Percentiles rank a stretch among this genome's conserved stretches.
Conservation (phyloP, 176 grass and related monocot genomes). For the Carex pumila region DNA sequence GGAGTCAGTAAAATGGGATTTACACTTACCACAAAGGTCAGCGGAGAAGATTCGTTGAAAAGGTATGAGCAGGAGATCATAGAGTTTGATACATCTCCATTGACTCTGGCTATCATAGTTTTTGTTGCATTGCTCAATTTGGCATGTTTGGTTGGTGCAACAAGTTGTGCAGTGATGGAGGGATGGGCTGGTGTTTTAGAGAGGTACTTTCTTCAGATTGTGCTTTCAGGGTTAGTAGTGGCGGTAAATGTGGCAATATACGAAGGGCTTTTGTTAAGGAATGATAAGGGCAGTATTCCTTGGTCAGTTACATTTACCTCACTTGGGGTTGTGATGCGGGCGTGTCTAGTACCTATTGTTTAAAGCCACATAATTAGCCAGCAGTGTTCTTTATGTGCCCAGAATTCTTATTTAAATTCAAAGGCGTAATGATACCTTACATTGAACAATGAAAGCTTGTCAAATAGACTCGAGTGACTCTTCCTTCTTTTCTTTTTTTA, state of each 20-base stretch:
- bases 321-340: slow-evolving; percentile 27
- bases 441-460: neutral
- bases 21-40: slow-evolving; percentile 38
- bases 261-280: slow-evolving; percentile 65
- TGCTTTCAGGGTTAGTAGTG: slow-evolving; percentile 43
- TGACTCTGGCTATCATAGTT: slow-evolving; percentile 53
- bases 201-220: slow-evolving; percentile 34
- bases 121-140: slow-evolving; percentile 51
- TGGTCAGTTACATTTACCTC: slow-evolving; percentile 35
- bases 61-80: slow-evolving; percentile 70
- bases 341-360: slow-evolving; percentile 23
- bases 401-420: neutral
- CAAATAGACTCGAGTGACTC: neutral
- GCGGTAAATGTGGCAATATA: slow-evolving; percentile 55
- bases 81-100: slow-evolving; percentile 44
- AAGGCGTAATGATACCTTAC: neutral
- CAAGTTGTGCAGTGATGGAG: slow-evolving; percentile 1
- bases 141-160: slow-evolving; percentile 32
- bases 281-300: slow-evolving; percentile 52
- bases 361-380: slow-evolving; percentile 7
- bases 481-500: neutral
- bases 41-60: slow-evolving; percentile 31
- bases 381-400: neutral
- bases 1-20: slow-evolving; percentile 45
- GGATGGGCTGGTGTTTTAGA: slow-evolving; percentile 7